Percentiles rank a stretch among this genome's conserved stretches.
phyloP scores from a whole-genome alignment of 176 grass and related monocot species.

The Areca catechu region DNA sequence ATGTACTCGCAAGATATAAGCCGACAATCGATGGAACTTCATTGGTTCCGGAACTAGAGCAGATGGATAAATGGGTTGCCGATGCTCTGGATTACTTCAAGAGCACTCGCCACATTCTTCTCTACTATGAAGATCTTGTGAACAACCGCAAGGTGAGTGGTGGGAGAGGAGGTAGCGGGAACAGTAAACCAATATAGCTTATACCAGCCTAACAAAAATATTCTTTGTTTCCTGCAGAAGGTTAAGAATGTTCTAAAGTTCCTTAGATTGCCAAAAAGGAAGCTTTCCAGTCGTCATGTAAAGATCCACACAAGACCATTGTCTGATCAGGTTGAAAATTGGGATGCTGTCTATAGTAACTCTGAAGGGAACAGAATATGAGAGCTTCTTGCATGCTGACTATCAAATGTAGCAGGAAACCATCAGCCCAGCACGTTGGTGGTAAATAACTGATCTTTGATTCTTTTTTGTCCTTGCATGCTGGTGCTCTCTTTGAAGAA shows the following conservation, averaged over 20 bases:
- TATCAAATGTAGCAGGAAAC: conserved; percentile 26
- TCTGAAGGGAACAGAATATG: conserved; percentile 52
- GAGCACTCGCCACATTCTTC: conserved; percentile 51
- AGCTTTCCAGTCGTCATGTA: conserved; percentile 63
- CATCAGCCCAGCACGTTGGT: too few species aligned
- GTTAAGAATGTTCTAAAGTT: conserved; percentile 72
- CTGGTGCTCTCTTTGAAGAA: not conserved
- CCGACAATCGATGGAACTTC: conserved; percentile 44
- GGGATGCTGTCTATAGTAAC: conserved; percentile 49
- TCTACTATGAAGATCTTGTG: conserved; percentile 90
- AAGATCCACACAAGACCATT: conserved; percentile 79
- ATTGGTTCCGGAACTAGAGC: conserved; percentile 50
- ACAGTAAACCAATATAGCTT: not conserved
- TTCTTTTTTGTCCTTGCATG: too few species aligned
- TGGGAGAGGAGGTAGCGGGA: too few species aligned
- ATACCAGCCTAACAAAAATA: too few species aligned
- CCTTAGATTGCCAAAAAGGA: conserved; percentile 55
- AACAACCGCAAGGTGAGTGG: conserved; percentile 52
- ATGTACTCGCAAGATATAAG: conserved; percentile 75
- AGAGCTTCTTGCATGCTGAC: conserved; percentile 53
- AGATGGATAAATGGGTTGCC: conserved; percentile 38
- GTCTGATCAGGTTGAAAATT: conserved; percentile 68
- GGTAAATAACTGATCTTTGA: too few species aligned
- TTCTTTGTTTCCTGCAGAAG: conserved; percentile 37
- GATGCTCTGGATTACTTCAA: conserved; percentile 64